Conservation (phyloP, 345 rosid genomes). For the Linum lewisii region DNA sequence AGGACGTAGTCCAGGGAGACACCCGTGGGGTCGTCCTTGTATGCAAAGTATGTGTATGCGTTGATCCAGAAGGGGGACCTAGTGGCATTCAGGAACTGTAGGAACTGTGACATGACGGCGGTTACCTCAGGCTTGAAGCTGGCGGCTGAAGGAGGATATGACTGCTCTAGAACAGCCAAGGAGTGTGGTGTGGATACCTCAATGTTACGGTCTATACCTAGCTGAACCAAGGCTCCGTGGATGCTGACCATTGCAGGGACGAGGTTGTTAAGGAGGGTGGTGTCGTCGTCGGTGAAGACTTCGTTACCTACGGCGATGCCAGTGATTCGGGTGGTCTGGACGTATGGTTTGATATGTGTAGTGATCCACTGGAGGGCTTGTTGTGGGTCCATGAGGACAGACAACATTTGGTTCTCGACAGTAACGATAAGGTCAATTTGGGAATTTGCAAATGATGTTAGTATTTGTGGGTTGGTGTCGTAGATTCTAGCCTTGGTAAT, state of each 20-base stretch:
- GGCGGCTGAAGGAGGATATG: conserved; percentile 90
- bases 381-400: conserved; percentile 47
- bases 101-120: conserved; percentile 45
- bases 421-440: conserved; percentile 68
- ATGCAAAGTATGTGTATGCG: conserved; percentile 94
- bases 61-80: conserved; percentile 83
- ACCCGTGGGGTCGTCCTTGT: conserved; percentile 53
- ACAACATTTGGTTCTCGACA: conserved; percentile 61
- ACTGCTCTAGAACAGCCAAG: conserved; percentile 53
- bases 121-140: conserved; percentile 49
- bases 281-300: conserved; percentile 46
- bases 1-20: conserved; percentile 73
- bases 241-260: conserved; percentile 77
- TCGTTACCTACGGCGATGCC: conserved; percentile 78
- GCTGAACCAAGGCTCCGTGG: conserved; percentile 57
- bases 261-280: conserved; percentile 37
- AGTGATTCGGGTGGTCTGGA: conserved; percentile 53
- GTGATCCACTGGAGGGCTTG: conserved; percentile 78
- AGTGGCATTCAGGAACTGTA: conserved; percentile 45
- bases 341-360: conserved; percentile 57
- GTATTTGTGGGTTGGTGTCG: conserved; percentile 70
- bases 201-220: conserved; percentile 58
- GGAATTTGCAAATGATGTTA: conserved; percentile 69
- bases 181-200: conserved; percentile 73
- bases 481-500: conserved; percentile 69